Evolutionary conservation across 768 basidiomycete genomes (phyloP).

Genomic region (Kwoniella heveanensis): DNA sequence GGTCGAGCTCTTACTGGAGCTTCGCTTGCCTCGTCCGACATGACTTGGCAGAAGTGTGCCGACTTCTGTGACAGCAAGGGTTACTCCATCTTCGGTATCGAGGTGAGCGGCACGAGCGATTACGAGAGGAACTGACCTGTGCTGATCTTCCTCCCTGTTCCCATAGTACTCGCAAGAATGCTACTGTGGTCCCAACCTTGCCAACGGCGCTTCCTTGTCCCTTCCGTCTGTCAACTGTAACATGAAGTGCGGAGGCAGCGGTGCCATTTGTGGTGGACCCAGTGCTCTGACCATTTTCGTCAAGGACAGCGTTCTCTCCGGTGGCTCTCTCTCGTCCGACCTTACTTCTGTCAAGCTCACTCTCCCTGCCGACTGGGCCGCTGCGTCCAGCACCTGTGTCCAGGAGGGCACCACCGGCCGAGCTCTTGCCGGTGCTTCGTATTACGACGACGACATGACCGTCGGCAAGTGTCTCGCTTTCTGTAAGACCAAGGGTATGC

Average conservation of each 20-base stretch:
- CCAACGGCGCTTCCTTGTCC: slow-evolving; percentile 31
- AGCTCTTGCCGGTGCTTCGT: slow-evolving; percentile 41
- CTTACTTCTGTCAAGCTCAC: slow-evolving; percentile 18
- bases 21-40: slow-evolving; percentile 9
- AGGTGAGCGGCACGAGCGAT: slow-evolving; percentile 32
- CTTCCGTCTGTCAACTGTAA: slow-evolving; percentile 16
- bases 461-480: slow-evolving; percentile 33
- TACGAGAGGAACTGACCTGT: too few relatives aligned
- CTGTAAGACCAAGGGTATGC: slow-evolving; percentile 36
- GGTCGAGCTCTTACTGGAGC: slow-evolving; percentile 24
- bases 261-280: slow-evolving; percentile 33
- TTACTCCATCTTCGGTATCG: slow-evolving; percentile 33
- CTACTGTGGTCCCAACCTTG: slow-evolving; percentile 32
- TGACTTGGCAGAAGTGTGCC: slow-evolving; percentile 34
- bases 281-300: slow-evolving; percentile 33
- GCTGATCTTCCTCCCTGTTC: slow-evolving; percentile 26
- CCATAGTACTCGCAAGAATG: slow-evolving; percentile 30
- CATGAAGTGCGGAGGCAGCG: slow-evolving; percentile 25
- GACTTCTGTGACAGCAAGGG: slow-evolving; percentile 31
- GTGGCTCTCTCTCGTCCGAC: slow-evolving; percentile 18
- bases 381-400: slow-evolving; percentile 28
- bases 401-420: slow-evolving; percentile 37
- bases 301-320: slow-evolving; percentile 9
- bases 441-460: slow-evolving; percentile 37
- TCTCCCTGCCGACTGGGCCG: slow-evolving; percentile 26